A percentile compares a stretch with the other conserved stretches of the same genome.
phyloP scores from a whole-genome alignment of 768 basidiomycete species.

The Suillus spraguei region DNA sequence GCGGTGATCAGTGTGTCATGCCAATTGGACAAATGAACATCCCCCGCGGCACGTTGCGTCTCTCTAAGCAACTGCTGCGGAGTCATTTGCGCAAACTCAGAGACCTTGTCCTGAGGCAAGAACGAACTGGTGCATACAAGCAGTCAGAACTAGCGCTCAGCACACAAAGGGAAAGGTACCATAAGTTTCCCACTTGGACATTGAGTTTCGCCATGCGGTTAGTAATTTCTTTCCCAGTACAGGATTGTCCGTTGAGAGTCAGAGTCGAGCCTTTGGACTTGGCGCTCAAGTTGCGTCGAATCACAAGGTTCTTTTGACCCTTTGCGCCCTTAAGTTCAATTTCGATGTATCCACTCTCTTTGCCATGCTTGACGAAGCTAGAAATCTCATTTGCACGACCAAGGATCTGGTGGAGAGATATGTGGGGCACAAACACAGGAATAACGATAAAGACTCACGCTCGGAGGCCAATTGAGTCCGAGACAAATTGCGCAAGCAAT shows the following conservation, averaged over 20 bases:
- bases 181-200: slow-evolving; percentile 92
- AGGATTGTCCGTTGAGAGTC: slow-evolving; percentile 66
- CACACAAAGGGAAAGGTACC: slow-evolving; percentile 49
- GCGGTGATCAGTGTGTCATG: slow-evolving; percentile 73
- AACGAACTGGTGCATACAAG: slow-evolving; percentile 63
- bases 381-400: slow-evolving; percentile 80
- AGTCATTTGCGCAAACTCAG: slow-evolving; percentile 90
- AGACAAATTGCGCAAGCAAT: slow-evolving; percentile 95
- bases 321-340: slow-evolving; percentile 81
- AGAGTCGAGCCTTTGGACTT: slow-evolving; percentile 63
- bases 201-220: slow-evolving; percentile 64
- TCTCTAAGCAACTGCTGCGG: slow-evolving; percentile 81
- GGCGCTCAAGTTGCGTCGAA: slow-evolving; percentile 70
- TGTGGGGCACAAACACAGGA: slow-evolving; percentile 31
- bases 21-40: slow-evolving; percentile 76
- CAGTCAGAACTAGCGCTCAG: slow-evolving; percentile 1
- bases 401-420: slow-evolving; percentile 56
- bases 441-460: slow-evolving; percentile 37
- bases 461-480: slow-evolving; percentile 64
- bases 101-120: slow-evolving; percentile 95
- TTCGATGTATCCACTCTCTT: slow-evolving; percentile 77
- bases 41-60: slow-evolving; percentile 91
- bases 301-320: slow-evolving; percentile 74
- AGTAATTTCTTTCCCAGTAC: slow-evolving; percentile 64
- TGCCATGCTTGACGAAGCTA: slow-evolving; percentile 81